Base-by-base conservation (phyloP, 768 basidiomycete species). In the Pulveroboletus sp. region DNA sequence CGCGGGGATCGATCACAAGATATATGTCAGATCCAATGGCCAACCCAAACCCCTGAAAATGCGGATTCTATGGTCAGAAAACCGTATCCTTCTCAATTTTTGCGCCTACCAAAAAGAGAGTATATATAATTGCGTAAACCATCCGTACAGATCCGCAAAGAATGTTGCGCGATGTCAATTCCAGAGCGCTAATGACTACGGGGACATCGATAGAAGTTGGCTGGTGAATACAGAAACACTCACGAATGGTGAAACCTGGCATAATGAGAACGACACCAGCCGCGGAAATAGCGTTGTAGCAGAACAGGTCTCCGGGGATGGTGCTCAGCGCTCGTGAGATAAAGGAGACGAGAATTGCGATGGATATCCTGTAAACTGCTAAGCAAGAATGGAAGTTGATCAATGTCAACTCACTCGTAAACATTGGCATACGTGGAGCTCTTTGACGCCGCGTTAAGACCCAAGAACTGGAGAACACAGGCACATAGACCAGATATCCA, bases 401-500 rank as follows among this genome's bases (percentile, higher is more conserved):
- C 32, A 38, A 27, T 6, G 20, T 73, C 89, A 20, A 74, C 90
- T 66, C 64, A 94, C 93, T 95, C 93, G 61, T 94, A 95, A 49
- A 94, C 90, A 60, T 92, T 94, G n/a, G 91, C 90, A 67, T 93
- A 94, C 71, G 90, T 86, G 1, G 88, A 78, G 57, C 87, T 93
- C 69, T 88, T 91, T 56, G 84, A 79, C 4, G 92, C 91, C 9
- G 88, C 82, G 60, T 84, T 85, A 40, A 93, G 71, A 32, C 90
- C 89, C 37, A 94, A 74, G 64, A 86, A 90, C 59, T 90, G 87
- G 42, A 94, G 71, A 42, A 83, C 64, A 49, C 78, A 79, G 10
- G 84, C 84, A 45, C 82, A 87, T 1, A 73, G 63, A 12, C 87
- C 88, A 49, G 86, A 82, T 52, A 92, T 76, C 77, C 84, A 84